Evolutionary conservation across 495 filamentous ascomycete genomes (phyloP), one percentile per base, ranked within the genome.

Genomic region (Tuber indicum): DNA sequence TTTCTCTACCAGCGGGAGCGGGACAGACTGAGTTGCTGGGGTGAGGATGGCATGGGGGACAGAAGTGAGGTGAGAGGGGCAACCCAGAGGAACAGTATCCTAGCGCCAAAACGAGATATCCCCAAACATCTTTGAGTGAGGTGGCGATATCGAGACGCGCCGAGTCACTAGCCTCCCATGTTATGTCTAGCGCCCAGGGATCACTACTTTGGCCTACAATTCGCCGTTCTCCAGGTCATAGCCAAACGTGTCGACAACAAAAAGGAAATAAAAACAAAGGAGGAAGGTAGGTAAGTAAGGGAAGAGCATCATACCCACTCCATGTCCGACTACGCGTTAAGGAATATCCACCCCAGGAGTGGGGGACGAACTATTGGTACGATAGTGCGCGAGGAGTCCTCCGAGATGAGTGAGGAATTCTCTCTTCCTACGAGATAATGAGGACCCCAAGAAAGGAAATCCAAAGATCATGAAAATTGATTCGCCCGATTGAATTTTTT

Each of bases 241-340:
- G 73, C 76, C 70, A 46, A 74, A 75, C 41, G 72, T 39, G 62
- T 42, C 62, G 71, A 72, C 49, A 74, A 66, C 46, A 42, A 71
- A 71, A 80, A 44, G 19, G 73, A 71, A 66, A 32, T 66, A 66
- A 66, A 32, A 32, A 66, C 58, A 66, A 66, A 32, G 49, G 49
- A 58, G 9, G 23, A 58, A 58, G 49, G 23, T n/a, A 8, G 49
- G 58, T 66, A 66, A 66, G 58, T 32, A 66, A 66, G 77, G 73
- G 77, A 76, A 80, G 78, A 74, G 78, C 78, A 80, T 80, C 78
- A 76, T 74, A 71, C 78, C 74, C 78, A 72, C 74, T 66, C 77
- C 42, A 80, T 80, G 74, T 72, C 46, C 62, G 58, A 74, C 77
- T 45, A 74, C 72, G 71, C 62, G 75, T 42, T 46, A 73, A 69